phyloP scores from a whole-genome alignment of 2,329 filamentous ascomycete species.

The Fusarium transvaalense region DNA sequence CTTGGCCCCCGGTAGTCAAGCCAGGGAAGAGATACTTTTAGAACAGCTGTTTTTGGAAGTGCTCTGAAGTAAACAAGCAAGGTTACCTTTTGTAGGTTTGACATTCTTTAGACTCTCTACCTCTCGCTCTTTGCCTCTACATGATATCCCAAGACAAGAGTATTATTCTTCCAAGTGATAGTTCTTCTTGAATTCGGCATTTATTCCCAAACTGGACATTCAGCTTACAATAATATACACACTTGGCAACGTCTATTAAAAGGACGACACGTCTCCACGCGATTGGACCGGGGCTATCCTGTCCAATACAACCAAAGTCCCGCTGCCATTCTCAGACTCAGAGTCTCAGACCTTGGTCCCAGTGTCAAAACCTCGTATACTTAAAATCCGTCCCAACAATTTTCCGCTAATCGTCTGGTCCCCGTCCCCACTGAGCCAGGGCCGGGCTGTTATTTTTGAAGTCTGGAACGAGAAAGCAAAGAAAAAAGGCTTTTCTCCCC shows the following conservation, averaged over 20 bases:
- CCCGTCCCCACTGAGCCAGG: background rate
- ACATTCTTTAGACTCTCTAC: no score
- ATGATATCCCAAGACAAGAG: no score
- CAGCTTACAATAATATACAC: background rate
- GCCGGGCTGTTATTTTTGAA: slow-evolving; percentile 20
- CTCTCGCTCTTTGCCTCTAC: no score
- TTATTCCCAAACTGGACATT: background rate
- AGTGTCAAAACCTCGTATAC: slow-evolving; percentile 33
- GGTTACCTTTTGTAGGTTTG: no score
- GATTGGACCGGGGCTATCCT: slow-evolving; percentile 9
- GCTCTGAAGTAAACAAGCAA: background rate
- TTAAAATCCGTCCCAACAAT: slow-evolving; percentile 17
- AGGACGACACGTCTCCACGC: slow-evolving; percentile 3
- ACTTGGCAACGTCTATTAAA: slow-evolving; percentile 16
- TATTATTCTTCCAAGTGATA: no score
- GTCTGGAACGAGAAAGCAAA: background rate
- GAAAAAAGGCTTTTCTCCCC: background rate
- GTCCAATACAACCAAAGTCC: slow-evolving; percentile 9
- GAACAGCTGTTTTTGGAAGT: background rate
- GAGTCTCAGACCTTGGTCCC: background rate
- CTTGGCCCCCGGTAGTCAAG: slow-evolving; percentile 7
- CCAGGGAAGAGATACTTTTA: slow-evolving; percentile 16
- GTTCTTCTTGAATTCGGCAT: background rate
- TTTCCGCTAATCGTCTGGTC: slow-evolving; percentile 29
- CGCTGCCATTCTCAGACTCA: background rate